These are phyloP conservation scores for Backusella macrospora DNA, from an alignment of 192 early-diverging fungal genomes.

Conservation along the genomic window DNA sequence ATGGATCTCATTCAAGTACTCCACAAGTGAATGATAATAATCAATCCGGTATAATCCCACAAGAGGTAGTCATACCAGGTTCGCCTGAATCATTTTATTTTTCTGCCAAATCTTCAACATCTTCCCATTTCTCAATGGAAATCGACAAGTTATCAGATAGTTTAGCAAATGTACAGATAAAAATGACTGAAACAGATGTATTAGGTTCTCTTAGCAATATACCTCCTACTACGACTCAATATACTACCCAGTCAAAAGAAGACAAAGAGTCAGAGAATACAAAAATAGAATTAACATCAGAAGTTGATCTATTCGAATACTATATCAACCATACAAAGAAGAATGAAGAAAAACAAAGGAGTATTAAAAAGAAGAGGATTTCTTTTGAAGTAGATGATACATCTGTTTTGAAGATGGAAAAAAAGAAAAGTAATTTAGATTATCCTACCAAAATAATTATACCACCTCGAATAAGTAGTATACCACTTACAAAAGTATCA, in stretches of 20 bases:
- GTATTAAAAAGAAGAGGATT: background rate
- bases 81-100: conserved; percentile 20
- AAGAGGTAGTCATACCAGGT: background rate
- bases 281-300: background rate
- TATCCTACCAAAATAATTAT: background rate
- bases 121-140: background rate
- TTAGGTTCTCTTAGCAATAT: background rate
- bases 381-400: background rate
- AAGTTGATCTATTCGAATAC: background rate
- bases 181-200: background rate
- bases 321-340: background rate
- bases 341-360: background rate
- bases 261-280: background rate
- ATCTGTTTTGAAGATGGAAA: background rate
- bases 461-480: conserved; percentile 19
- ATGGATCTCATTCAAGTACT: background rate
- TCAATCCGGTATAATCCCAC: background rate
- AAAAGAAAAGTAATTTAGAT: background rate
- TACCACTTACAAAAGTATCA: conserved; percentile 2
- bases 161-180: conserved; percentile 6
- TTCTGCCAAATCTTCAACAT: conserved; percentile 11
- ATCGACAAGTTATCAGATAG: background rate
- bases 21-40: too few relatives aligned
- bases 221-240: background rate
- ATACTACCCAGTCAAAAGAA: background rate